Evolutionary conservation across 2,329 filamentous ascomycete species (phyloP).

Genomic region (Colletotrichum sp.): DNA sequence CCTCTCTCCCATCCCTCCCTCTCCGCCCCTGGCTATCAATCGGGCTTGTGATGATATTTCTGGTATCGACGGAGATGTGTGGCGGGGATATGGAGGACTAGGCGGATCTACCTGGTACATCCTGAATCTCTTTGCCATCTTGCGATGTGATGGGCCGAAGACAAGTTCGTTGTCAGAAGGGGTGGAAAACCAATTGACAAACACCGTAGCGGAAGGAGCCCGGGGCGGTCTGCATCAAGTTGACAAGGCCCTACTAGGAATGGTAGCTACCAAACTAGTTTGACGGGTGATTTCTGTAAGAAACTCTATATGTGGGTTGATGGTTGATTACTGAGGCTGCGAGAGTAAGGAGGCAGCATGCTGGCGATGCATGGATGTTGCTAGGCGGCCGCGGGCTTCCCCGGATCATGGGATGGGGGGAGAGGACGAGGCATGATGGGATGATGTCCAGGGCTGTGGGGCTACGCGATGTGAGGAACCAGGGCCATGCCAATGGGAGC

Average conservation of each 20-base stretch:
- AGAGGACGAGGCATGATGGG: neutral
- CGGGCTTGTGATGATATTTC: neutral
- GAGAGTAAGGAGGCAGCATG: neutral
- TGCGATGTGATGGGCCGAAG: neutral
- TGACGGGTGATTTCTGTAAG: neutral
- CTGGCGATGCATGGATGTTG: constrained; percentile 13
- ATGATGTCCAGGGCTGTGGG: neutral
- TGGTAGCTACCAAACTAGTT: neutral
- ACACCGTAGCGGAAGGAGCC: neutral
- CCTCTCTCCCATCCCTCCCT: neutral
- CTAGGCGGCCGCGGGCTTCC: neutral
- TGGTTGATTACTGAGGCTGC: neutral
- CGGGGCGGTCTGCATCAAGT: neutral
- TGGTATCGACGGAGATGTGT: neutral
- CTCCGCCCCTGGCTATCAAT: neutral
- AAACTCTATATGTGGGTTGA: neutral
- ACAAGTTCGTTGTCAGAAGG: neutral
- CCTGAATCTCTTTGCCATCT: neutral
- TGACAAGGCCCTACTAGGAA: neutral
- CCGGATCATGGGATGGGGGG: neutral
- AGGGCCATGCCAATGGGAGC: neutral
- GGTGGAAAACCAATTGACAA: neutral
- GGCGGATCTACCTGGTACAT: neutral
- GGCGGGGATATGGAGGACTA: neutral
- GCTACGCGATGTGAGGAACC: neutral